These are phyloP conservation scores for Turritis glabra DNA, from an alignment of 345 rosid species.

Conservation along the genomic window DNA sequence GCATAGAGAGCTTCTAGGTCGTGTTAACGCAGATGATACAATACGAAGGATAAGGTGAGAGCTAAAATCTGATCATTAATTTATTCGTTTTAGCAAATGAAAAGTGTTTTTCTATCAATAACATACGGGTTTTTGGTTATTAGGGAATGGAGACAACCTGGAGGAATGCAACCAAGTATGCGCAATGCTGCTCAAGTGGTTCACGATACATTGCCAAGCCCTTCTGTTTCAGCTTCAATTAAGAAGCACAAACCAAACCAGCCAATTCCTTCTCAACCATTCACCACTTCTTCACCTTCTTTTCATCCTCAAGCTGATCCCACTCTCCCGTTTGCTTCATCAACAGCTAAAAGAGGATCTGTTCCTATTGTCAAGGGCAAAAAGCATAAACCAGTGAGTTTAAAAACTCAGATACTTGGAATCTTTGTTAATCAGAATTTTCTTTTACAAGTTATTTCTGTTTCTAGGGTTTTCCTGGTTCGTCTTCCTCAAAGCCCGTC, in stretches of 20 bases:
- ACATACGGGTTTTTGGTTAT: constrained; percentile 10
- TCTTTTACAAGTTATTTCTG: background rate
- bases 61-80: background rate
- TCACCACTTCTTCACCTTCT: constrained; percentile 57
- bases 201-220: constrained; percentile 73
- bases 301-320: constrained; percentile 62
- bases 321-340: constrained; percentile 61
- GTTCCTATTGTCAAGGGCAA: constrained; percentile 59
- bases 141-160: constrained; percentile 92
- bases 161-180: constrained; percentile 62
- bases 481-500: constrained; percentile 59
- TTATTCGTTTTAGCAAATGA: background rate
- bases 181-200: constrained; percentile 51
- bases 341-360: constrained; percentile 61
- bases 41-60: constrained; percentile 71
- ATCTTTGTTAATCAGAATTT: background rate
- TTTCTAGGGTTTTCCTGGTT: constrained; percentile 60
- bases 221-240: constrained; percentile 71
- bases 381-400: constrained; percentile 79
- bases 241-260: constrained; percentile 70
- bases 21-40: constrained; percentile 72
- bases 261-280: constrained; percentile 62
- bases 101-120: constrained; percentile 3
- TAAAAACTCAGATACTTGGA: constrained; percentile 1
- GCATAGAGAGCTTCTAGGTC: constrained; percentile 80